These are phyloP conservation scores for Canna indica DNA, from an alignment of 176 grass and related monocot species.

Conservation along the genomic window DNA sequence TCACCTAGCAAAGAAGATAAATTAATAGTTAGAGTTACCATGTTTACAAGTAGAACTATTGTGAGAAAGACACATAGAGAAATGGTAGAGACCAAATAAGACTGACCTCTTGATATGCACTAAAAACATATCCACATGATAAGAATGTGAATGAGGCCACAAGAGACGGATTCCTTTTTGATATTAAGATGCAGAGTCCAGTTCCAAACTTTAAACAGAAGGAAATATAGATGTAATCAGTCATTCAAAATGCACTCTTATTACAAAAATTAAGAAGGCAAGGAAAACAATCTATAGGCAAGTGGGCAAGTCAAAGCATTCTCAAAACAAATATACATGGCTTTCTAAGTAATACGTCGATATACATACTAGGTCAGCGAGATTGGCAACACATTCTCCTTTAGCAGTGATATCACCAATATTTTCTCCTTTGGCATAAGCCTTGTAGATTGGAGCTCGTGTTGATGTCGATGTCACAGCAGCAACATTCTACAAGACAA, in stretches of 20 bases:
- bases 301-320: no score
- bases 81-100: constrained; percentile 5
- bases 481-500: constrained; percentile 52
- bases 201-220: constrained; percentile 55
- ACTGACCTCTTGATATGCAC: constrained; percentile 93
- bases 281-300: background rate
- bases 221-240: no score
- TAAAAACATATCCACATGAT: constrained; percentile 87
- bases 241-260: background rate
- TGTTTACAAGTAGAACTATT: constrained; percentile 2
- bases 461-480: constrained; percentile 98
- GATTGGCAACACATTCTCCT: constrained; percentile 92
- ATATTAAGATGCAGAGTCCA: constrained; percentile 87
- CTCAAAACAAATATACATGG: no score
- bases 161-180: constrained; percentile 84
- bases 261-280: background rate
- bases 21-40: no score
- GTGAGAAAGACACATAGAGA: background rate
- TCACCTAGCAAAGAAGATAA: constrained; percentile 67
- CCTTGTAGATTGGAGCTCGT: constrained; percentile 94
- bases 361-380: constrained; percentile 76
- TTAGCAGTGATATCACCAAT: constrained; percentile 99
- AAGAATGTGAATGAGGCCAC: constrained; percentile 76
- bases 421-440: constrained; percentile 96
- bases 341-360: background rate